Percentiles rank a stretch among this genome's conserved stretches.
Conservation (phyloP, 1,284 basidiomycete species). For the Phellopilus nigrolimitatus region DNA sequence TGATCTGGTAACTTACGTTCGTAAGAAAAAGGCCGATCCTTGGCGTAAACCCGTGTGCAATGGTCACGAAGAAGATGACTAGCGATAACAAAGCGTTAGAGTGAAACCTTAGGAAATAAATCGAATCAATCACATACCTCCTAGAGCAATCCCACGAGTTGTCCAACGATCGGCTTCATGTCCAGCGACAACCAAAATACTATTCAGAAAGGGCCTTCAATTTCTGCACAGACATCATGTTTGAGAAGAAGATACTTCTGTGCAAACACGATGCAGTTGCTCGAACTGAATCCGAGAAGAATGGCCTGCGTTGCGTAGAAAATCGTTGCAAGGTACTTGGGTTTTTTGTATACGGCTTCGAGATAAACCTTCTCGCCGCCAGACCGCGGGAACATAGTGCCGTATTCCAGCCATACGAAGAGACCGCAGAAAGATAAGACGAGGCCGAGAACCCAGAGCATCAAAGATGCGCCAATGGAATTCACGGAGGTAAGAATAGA, state of each 20-base stretch:
- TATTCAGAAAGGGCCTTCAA: constrained; percentile 21
- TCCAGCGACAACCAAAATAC: constrained; percentile 45
- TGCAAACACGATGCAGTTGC: constrained; percentile 51
- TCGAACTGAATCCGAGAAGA: constrained; percentile 48
- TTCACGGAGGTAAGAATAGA: constrained; percentile 47
- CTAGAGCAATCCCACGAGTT: constrained; percentile 53
- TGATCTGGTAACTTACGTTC: constrained; percentile 34
- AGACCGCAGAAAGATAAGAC: constrained; percentile 47
- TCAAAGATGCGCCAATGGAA: constrained; percentile 48
- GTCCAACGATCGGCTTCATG: constrained; percentile 41
- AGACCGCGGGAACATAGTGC: constrained; percentile 48
- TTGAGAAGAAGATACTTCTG: constrained; percentile 32
- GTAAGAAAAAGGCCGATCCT: constrained; percentile 42
- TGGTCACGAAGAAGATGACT: constrained; percentile 41
- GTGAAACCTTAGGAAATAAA: neutral
- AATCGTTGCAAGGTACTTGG: constrained; percentile 42
- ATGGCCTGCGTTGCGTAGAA: constrained; percentile 46
- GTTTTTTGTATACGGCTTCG: constrained; percentile 43
- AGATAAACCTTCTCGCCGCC: constrained; percentile 57
- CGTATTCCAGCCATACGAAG: constrained; percentile 54
- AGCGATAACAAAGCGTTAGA: neutral
- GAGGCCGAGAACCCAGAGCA: constrained; percentile 56
- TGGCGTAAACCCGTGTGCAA: constrained; percentile 44
- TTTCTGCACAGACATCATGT: neutral
- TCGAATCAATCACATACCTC: constrained; percentile 32